Conservation (phyloP, 306 rosid genomes). For the Senna siamea region DNA sequence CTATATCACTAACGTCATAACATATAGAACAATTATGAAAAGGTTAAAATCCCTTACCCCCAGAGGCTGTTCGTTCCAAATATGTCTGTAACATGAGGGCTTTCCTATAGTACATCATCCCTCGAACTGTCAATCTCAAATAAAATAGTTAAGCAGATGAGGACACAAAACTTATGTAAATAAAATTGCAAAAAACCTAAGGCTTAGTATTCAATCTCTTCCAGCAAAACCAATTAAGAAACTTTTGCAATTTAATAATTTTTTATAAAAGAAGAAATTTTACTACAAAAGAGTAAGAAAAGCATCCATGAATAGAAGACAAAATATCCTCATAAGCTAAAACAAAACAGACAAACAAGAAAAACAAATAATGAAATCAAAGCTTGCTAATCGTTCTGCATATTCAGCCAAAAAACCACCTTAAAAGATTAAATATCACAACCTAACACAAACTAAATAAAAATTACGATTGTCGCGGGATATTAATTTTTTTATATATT, state of each 20-base stretch:
- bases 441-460: background rate
- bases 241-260: background rate
- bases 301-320: background rate
- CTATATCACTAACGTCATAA: constrained; percentile 29
- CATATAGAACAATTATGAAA: background rate
- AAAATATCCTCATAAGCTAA: background rate
- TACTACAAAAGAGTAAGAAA: background rate
- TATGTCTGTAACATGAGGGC: constrained; percentile 96
- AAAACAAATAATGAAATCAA: background rate
- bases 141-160: constrained; percentile 20
- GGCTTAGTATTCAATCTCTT: background rate
- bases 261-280: background rate
- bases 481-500: background rate
- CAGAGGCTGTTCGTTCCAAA: constrained; percentile 68
- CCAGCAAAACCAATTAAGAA: background rate
- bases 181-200: background rate
- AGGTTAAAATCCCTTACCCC: constrained; percentile 55
- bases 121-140: constrained; percentile 73
- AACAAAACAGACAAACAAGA: background rate
- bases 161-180: background rate
- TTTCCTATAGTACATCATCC: constrained; percentile 98
- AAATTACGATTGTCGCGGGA: background rate
- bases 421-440: background rate
- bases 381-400: background rate
- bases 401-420: background rate